Conservation (phyloP, 2,329 filamentous ascomycete species). For the Fusarium protoensiforme region DNA sequence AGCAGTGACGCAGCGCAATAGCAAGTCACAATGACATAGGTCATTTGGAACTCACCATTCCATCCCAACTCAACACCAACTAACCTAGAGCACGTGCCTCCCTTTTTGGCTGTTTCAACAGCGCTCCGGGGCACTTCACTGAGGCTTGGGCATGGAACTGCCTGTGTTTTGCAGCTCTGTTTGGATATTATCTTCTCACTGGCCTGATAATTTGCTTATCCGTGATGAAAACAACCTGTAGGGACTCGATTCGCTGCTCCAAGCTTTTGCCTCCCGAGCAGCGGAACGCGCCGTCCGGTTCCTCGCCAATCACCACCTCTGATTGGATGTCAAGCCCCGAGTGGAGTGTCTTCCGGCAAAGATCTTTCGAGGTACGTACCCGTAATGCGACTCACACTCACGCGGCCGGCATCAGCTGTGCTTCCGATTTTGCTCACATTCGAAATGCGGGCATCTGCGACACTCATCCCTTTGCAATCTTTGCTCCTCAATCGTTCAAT, state of each 20-base stretch:
- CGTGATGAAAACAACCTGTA: not conserved
- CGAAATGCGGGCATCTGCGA: slow-evolving; percentile 7
- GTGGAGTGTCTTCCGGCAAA: not conserved
- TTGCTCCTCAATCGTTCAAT: slow-evolving; percentile 4
- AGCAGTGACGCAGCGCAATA: not conserved
- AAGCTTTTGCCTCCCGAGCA: not conserved
- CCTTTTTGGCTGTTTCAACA: not conserved
- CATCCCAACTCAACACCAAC: not conserved
- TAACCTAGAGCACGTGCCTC: not conserved
- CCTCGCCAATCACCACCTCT: not conserved
- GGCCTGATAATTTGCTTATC: not conserved
- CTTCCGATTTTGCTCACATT: slow-evolving; percentile 1
- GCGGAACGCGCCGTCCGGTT: slow-evolving; percentile 12
- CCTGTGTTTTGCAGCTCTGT: not conserved
- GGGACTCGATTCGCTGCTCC: not conserved
- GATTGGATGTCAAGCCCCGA: slow-evolving; percentile 8
- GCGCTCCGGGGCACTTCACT: not conserved
- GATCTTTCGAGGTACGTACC: not conserved
- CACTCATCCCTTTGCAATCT: not conserved
- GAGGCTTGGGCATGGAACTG: not conserved
- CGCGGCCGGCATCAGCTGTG: slow-evolving; percentile 28
- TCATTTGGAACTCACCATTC: too few relatives aligned
- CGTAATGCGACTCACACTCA: slow-evolving; percentile 24
- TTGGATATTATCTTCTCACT: not conserved
- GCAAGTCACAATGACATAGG: not conserved